Conservation (phyloP, 345 rosid species). For the Murraya koenigii region DNA sequence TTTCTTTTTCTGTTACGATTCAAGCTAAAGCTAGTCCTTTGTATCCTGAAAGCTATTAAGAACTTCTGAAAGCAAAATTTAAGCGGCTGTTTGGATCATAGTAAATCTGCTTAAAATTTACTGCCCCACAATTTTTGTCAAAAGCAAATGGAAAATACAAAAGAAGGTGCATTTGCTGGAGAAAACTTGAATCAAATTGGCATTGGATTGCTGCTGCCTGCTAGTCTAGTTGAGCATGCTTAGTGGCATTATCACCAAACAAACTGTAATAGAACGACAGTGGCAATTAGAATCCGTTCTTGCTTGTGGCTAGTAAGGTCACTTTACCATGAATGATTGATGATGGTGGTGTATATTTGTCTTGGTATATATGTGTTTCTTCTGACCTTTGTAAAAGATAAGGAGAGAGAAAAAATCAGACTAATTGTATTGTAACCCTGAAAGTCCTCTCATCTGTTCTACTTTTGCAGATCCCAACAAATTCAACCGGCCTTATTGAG, state of each 20-base stretch:
- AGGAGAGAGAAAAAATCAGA: background rate
- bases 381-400: background rate
- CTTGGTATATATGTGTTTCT: background rate
- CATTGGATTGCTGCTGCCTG: background rate
- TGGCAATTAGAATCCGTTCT: background rate
- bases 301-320: background rate
- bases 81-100: background rate
- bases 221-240: constrained; percentile 1
- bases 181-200: constrained; percentile 1
- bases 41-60: background rate
- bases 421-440: background rate
- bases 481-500: constrained; percentile 65
- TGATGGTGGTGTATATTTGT: background rate
- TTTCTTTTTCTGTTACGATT: background rate
- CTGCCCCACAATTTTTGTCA: background rate
- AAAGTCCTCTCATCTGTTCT: background rate
- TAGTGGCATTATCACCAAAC: background rate
- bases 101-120: background rate
- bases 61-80: constrained; percentile 5
- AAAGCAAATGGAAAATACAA: background rate
- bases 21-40: background rate
- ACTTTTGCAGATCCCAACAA: constrained; percentile 63
- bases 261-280: background rate
- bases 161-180: background rate
- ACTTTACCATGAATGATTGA: background rate